Percentiles rank a stretch among this genome's conserved stretches.
Conservation (phyloP, 2,329 filamentous ascomycete species). For the Apiospora sp. region DNA sequence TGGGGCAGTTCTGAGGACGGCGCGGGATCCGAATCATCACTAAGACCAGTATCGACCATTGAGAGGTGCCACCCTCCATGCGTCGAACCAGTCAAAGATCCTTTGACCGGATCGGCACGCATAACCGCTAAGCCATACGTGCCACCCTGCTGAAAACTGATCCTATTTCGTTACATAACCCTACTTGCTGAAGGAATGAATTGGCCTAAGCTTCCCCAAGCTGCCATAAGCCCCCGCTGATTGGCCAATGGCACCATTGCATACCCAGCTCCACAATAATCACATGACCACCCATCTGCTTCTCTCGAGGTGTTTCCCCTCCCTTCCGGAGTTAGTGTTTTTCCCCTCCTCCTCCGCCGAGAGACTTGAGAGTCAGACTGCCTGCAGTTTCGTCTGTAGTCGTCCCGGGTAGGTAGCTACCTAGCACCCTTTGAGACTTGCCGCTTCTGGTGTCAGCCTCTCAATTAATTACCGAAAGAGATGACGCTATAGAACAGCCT, state of each 20-base stretch:
- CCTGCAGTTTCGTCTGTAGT: too few relatives aligned
- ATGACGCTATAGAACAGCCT: too few relatives aligned
- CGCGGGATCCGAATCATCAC: background rate
- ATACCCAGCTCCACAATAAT: slow-evolving; percentile 2
- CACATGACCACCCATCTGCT: background rate
- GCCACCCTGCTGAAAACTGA: background rate
- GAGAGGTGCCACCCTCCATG: background rate
- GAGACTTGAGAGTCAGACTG: too few relatives aligned
- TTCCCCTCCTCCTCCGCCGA: too few relatives aligned
- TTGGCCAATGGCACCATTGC: background rate
- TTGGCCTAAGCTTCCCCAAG: background rate
- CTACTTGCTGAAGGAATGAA: background rate
- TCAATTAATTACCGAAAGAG: too few relatives aligned
- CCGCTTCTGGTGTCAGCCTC: too few relatives aligned
- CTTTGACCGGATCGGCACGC: too few relatives aligned
- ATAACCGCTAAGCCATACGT: background rate
- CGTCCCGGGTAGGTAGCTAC: too few relatives aligned
- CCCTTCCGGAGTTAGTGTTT: too few relatives aligned
- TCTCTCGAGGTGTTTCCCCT: too few relatives aligned
- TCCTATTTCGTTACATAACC: background rate
- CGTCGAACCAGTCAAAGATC: background rate
- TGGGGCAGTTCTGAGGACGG: too few relatives aligned
- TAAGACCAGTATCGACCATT: background rate
- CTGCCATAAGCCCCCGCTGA: background rate
- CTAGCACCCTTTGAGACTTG: too few relatives aligned